These are phyloP conservation scores for Ramalina intermedia DNA, from an alignment of 495 filamentous ascomycete genomes.

Conservation along the genomic window DNA sequence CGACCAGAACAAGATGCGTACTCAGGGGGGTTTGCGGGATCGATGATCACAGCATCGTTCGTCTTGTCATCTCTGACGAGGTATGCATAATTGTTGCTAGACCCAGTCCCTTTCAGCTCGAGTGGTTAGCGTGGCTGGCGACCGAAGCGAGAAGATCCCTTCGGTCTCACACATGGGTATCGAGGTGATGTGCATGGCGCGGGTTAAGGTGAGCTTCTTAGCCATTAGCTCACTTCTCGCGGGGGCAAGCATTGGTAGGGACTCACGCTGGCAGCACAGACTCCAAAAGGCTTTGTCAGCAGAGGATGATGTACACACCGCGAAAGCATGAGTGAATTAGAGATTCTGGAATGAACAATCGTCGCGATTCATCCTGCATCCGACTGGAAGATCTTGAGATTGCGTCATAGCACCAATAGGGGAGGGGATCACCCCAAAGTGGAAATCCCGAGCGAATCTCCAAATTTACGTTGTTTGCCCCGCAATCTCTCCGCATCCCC, in stretches of 20 bases:
- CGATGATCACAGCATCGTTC: slow-evolving; percentile 86
- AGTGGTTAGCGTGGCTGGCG: background rate
- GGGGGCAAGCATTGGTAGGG: background rate
- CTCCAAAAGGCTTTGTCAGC: background rate
- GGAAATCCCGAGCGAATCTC: background rate
- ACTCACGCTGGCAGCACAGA: slow-evolving; percentile 6
- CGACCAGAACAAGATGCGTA: slow-evolving; percentile 29
- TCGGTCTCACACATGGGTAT: slow-evolving; percentile 88
- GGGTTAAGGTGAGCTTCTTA: slow-evolving; percentile 12
- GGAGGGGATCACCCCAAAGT: too few relatives aligned
- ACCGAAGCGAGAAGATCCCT: background rate
- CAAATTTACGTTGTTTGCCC: background rate
- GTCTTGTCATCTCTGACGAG: slow-evolving; percentile 84
- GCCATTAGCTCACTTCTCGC: background rate
- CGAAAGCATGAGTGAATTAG: slow-evolving; percentile 1
- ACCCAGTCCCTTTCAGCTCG: slow-evolving; percentile 59
- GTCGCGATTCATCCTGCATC: too few relatives aligned
- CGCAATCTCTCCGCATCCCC: background rate
- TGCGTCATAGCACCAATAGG: too few relatives aligned
- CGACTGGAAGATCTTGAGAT: too few relatives aligned
- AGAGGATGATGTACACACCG: background rate
- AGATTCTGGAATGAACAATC: too few relatives aligned
- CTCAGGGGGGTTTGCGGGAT: slow-evolving; percentile 88
- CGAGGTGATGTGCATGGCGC: slow-evolving; percentile 84
- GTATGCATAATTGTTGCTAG: slow-evolving; percentile 91